Evolutionary conservation across 2,329 filamentous ascomycete species (phyloP).

Genomic region (Aspergillus piperis): DNA sequence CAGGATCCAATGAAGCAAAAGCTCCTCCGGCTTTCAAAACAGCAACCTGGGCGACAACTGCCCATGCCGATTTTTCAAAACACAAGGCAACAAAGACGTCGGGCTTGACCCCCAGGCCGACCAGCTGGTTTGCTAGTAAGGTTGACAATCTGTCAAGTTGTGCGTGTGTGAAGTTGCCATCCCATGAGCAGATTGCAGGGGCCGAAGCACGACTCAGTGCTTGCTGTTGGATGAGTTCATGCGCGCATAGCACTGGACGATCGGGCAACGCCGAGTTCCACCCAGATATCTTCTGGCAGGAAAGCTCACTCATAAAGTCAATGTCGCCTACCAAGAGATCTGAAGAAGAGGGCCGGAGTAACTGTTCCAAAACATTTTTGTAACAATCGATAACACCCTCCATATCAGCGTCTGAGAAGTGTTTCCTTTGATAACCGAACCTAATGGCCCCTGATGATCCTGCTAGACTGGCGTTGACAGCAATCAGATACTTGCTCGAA

Average conservation of each 20-base stretch:
- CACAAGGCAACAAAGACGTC: conserved; percentile 43
- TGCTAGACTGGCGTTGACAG: conserved; percentile 31
- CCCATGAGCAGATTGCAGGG: conserved; percentile 38
- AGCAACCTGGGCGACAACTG: conserved; percentile 44
- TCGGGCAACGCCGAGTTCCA: conserved; percentile 38
- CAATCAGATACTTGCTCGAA: conserved; percentile 26
- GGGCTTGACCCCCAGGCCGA: conserved; percentile 41
- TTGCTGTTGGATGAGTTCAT: conserved; percentile 41
- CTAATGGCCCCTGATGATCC: conserved; percentile 48
- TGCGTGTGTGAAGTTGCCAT: conserved; percentile 39
- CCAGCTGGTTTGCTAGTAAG: conserved; percentile 39
- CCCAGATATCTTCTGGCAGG: conserved; percentile 31
- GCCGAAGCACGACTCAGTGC: conserved; percentile 24
- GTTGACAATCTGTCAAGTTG: conserved; percentile 42
- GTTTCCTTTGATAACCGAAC: conserved; percentile 53
- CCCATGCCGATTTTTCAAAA: conserved; percentile 49
- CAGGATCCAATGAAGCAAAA: conserved; percentile 45
- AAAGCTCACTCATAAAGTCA: conserved; percentile 34
- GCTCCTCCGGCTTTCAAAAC: conserved; percentile 46
- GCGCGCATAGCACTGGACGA: conserved; percentile 35
- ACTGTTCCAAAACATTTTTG: conserved; percentile 32
- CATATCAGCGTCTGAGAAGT: conserved; percentile 46
- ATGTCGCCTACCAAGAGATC: conserved; percentile 29
- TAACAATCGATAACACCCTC: conserved; percentile 37
- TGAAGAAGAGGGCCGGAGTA: conserved; percentile 20